Conservation (phyloP, 139 green algal genomes). For the Nannochloris sp. region DNA sequence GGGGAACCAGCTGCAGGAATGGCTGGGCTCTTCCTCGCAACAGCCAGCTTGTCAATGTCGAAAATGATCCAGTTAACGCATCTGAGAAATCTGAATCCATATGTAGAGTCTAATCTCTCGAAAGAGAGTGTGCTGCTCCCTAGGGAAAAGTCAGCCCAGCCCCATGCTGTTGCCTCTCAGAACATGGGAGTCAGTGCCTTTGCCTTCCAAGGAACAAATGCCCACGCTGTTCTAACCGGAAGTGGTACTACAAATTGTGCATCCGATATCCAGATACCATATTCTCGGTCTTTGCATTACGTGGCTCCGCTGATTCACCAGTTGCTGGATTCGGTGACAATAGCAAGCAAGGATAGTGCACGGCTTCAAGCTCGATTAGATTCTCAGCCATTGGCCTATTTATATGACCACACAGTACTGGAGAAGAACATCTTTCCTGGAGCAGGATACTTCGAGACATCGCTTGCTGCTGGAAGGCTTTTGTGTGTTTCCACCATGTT, state of each 20-base stretch:
- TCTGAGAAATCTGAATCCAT: conserved; percentile 46
- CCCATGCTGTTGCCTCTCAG: neutral
- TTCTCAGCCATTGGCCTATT: conserved; percentile 38
- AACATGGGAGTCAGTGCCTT: conserved; percentile 25
- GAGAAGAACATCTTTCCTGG: conserved; percentile 41
- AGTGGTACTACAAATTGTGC: conserved; percentile 6
- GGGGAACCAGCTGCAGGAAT: conserved; percentile 71
- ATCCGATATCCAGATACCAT: too few species aligned
- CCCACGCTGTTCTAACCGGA: conserved; percentile 21
- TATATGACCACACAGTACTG: conserved; percentile 64
- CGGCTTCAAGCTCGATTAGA: conserved; percentile 30
- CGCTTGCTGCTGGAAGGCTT: neutral
- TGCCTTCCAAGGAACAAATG: conserved; percentile 40
- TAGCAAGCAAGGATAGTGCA: neutral
- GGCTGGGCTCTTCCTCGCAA: conserved; percentile 50
- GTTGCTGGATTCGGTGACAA: conserved; percentile 1
- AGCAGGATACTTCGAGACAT: conserved; percentile 32
- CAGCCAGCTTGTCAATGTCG: neutral
- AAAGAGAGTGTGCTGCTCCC: conserved; percentile 32
- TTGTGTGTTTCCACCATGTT: too few species aligned
- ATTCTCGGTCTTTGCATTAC: neutral
- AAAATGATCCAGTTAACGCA: conserved; percentile 40
- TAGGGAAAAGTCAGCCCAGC: conserved; percentile 9
- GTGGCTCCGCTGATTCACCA: conserved; percentile 19
- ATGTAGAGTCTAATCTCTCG: conserved; percentile 30